These are phyloP conservation scores for Calonectria honghensis DNA, from an alignment of 2,329 filamentous ascomycete genomes.

Conservation along the genomic window DNA sequence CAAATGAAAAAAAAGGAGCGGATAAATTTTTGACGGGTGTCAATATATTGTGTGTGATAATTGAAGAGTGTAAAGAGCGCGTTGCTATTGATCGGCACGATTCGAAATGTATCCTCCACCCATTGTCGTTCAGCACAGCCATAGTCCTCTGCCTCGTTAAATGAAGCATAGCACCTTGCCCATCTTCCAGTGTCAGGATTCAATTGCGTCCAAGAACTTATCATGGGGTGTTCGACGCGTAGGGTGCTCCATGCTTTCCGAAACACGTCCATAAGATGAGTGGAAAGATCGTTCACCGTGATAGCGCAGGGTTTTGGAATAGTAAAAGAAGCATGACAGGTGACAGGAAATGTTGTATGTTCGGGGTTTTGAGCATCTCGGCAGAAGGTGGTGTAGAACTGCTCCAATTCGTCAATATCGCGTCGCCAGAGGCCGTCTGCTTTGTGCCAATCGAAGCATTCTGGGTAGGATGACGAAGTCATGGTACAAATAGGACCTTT, in stretches of 20 bases:
- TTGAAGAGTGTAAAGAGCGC: too few species aligned
- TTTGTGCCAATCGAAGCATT: neutral
- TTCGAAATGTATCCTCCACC: conserved; percentile 8
- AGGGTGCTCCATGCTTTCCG: conserved; percentile 5
- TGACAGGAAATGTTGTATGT: conserved; percentile 14
- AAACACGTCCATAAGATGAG: neutral
- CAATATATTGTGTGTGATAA: too few species aligned
- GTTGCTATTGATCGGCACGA: neutral
- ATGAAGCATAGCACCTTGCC: conserved; percentile 15
- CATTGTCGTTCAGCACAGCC: neutral
- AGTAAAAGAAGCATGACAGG: conserved; percentile 14
- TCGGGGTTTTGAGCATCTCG: neutral
- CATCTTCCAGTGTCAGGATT: neutral
- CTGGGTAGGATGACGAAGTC: neutral
- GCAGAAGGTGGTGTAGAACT: conserved; percentile 25
- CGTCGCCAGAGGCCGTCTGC: conserved; percentile 14
- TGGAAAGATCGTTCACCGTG: neutral
- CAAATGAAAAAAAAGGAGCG: too few species aligned
- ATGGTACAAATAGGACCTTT: neutral
- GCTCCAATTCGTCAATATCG: conserved; percentile 23
- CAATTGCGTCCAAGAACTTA: conserved; percentile 18
- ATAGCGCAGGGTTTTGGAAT: neutral
- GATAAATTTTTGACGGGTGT: too few species aligned
- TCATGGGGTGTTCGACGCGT: conserved; percentile 1
- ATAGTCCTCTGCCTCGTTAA: neutral